phyloP scores from a whole-genome alignment of 2,329 filamentous ascomycete species.

The Fusarium clavum region DNA sequence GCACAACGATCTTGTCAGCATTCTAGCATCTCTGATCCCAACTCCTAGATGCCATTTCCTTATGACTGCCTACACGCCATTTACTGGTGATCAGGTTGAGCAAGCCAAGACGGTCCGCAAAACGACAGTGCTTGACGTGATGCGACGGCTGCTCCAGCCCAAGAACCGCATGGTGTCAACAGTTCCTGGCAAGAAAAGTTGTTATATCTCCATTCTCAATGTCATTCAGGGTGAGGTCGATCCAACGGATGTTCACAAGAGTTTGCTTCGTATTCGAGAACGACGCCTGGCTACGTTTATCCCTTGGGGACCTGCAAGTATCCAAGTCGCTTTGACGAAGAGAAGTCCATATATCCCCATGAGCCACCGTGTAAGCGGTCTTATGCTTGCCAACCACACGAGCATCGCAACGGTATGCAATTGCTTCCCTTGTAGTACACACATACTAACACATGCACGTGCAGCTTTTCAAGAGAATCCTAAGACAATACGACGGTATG shows the following conservation, averaged over 20 bases:
- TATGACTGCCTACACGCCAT: constrained; percentile 98
- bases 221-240: constrained; percentile 99
- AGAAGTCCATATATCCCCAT: constrained; percentile 96
- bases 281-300: constrained; percentile 95
- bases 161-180: constrained; percentile 99
- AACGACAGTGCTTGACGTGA: constrained; percentile 97
- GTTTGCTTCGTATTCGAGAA: constrained; percentile 93
- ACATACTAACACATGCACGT: constrained; percentile 4
- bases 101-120: constrained; percentile 98
- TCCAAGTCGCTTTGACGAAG: constrained; percentile 96
- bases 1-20: constrained; percentile 99
- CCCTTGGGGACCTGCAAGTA: constrained; percentile 97
- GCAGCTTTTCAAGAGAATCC: constrained; percentile 90
- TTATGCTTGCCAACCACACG: constrained; percentile 98
- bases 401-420: constrained; percentile 85
- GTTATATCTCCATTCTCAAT: constrained; percentile 98
- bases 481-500: constrained; percentile 92
- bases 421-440: background rate
- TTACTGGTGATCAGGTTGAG: constrained; percentile 95
- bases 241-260: constrained; percentile 98
- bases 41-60: constrained; percentile 98
- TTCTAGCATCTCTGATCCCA: constrained; percentile 93
- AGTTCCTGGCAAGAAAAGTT: constrained; percentile 94
- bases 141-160: constrained; percentile 92
- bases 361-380: constrained; percentile 91